These are phyloP conservation scores for Cornus kousa DNA, from an alignment of 148 eudicot species.

Conservation along the genomic window DNA sequence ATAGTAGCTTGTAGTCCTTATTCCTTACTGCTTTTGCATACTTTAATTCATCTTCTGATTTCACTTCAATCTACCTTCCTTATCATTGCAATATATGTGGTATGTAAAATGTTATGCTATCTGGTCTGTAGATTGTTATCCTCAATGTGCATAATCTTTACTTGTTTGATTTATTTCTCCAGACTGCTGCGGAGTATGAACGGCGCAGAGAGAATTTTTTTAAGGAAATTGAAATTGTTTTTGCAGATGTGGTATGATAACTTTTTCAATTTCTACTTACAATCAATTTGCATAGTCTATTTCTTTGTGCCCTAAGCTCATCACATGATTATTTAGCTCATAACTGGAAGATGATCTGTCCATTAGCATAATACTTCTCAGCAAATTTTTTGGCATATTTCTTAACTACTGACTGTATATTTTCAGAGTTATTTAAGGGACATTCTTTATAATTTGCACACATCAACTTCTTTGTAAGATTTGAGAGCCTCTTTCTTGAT, in stretches of 20 bases:
- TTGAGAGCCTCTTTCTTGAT: background rate
- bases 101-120: background rate
- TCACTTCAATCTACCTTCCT: background rate
- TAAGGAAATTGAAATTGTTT: conserved; percentile 77
- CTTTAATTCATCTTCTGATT: background rate
- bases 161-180: conserved; percentile 17
- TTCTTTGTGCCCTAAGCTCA: background rate
- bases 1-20: background rate
- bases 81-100: background rate
- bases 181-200: conserved; percentile 86
- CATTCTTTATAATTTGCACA: background rate
- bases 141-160: conserved; percentile 5
- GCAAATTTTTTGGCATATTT: background rate
- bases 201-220: conserved; percentile 81
- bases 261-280: background rate
- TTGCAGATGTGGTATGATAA: conserved; percentile 83
- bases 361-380: background rate
- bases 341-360: background rate
- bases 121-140: background rate
- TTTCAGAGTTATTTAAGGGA: background rate
- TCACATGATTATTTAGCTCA: background rate
- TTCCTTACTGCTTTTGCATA: background rate
- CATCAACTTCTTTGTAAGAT: background rate
- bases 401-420: background rate
- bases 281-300: background rate